Evolutionary conservation across 352 stramenopile genomes (phyloP).

Genomic region (Phytopythium sindhum): DNA sequence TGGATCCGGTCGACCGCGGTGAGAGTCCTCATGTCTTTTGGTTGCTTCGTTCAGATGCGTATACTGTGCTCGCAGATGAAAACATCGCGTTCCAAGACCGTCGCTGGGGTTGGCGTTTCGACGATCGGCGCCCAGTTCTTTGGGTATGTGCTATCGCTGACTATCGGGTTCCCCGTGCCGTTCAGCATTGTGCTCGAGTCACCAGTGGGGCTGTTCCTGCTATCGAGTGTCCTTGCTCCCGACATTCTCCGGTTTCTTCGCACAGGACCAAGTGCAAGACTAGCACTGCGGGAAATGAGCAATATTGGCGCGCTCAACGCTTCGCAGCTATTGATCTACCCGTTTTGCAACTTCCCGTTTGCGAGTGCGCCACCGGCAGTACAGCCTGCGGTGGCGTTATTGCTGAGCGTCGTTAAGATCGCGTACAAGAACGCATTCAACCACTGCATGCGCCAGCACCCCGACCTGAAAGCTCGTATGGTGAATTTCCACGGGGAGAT

Average conservation of each 20-base stretch:
- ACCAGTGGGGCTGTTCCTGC: conserved; percentile 10
- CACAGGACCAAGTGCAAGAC: conserved; percentile 7
- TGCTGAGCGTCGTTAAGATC: conserved; percentile 28
- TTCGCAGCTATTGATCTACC: conserved; percentile 17
- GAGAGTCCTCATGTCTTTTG: no score
- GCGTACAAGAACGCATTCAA: conserved; percentile 25
- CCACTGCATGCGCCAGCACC: conserved; percentile 12
- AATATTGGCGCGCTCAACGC: conserved; percentile 5
- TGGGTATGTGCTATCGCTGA: no score
- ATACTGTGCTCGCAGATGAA: no score
- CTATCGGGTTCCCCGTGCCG: no score
- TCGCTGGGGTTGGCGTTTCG: no score
- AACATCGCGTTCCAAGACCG: no score
- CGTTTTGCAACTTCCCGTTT: conserved; percentile 20
- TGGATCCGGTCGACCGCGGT: no score
- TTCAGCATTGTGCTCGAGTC: no score
- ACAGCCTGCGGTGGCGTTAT: conserved; percentile 16
- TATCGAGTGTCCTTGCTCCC: conserved; percentile 4
- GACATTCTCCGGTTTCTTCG: neutral
- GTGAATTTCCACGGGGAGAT: conserved; percentile 43
- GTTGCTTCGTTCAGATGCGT: no score
- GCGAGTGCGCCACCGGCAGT: conserved; percentile 3
- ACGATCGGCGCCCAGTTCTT: no score
- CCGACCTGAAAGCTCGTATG: conserved; percentile 20
- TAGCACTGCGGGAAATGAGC: conserved; percentile 2